Conservation (phyloP, 306 rosid species). For the Dalbergia oliveri region DNA sequence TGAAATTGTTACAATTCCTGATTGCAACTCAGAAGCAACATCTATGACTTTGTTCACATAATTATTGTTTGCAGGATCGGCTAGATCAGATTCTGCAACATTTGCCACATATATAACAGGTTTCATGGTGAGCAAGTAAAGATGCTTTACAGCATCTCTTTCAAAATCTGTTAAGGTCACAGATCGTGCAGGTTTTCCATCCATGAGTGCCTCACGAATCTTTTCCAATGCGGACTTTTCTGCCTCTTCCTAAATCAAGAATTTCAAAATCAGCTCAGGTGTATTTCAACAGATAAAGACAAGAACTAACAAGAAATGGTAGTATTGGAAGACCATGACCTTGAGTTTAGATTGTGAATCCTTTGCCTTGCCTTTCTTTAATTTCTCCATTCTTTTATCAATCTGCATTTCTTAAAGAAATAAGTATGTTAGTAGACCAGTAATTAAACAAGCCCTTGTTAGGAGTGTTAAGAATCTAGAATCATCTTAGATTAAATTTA, state of each 20-base stretch:
- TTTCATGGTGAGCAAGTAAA: conserved; percentile 93
- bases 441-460: not conserved
- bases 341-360: conserved; percentile 86
- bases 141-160: conserved; percentile 79
- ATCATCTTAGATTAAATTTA: too few relatives aligned
- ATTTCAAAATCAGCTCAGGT: conserved; percentile 27
- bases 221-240: conserved; percentile 87
- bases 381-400: conserved; percentile 92
- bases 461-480: not conserved
- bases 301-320: not conserved
- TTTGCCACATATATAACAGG: conserved; percentile 90
- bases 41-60: conserved; percentile 70
- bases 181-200: conserved; percentile 96
- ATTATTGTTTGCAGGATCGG: conserved; percentile 72
- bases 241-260: conserved; percentile 80
- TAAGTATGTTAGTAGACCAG: not conserved
- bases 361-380: conserved; percentile 86
- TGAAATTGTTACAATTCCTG: conserved; percentile 88
- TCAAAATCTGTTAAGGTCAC: conserved; percentile 83
- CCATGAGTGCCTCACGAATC: conserved; percentile 81
- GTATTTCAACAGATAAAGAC: conserved; percentile 22
- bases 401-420: conserved; percentile 69
- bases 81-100: conserved; percentile 92
- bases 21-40: conserved; percentile 81
- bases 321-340: conserved; percentile 56